Evolutionary conservation across 1,139 yeast species (phyloP).

Genomic region (Lodderomyces parapsilosis): DNA sequence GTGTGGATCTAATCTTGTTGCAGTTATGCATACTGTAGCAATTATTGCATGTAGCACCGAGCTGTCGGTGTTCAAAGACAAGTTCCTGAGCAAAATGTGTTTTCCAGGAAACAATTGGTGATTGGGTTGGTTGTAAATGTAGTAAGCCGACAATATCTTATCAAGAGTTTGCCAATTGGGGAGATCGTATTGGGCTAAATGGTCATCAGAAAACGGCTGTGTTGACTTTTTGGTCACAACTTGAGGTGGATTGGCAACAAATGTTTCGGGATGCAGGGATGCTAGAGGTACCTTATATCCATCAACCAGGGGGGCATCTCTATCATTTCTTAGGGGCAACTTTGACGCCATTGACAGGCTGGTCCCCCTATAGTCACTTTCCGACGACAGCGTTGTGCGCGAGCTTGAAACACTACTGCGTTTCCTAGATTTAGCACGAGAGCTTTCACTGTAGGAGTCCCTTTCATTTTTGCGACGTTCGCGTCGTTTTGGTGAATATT

Average conservation of each 20-base stretch:
- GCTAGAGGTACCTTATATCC: neutral
- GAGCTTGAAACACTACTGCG: neutral
- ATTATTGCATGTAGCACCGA: slow-evolving; percentile 49
- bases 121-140: slow-evolving; percentile 45
- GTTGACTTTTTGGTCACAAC: neutral
- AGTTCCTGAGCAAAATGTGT: slow-evolving; percentile 28
- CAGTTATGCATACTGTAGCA: slow-evolving; percentile 34
- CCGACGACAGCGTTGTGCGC: neutral
- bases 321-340: neutral
- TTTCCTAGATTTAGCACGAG: neutral
- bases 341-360: neutral
- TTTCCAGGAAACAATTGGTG: slow-evolving; percentile 47
- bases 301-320: neutral
- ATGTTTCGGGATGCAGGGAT: neutral
- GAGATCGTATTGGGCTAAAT: slow-evolving; percentile 28
- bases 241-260: neutral
- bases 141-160: slow-evolving; percentile 45
- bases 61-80: slow-evolving; percentile 34
- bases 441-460: neutral
- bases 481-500: neutral
- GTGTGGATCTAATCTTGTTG: slow-evolving; percentile 17
- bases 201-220: slow-evolving; percentile 12
- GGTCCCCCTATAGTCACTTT: neutral
- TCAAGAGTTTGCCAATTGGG: slow-evolving; percentile 43
- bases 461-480: neutral